Evolutionary conservation across 2,329 filamentous ascomycete genomes (phyloP), one percentile per base, ranked within the genome.

Genomic region (Colletotrichum graminicola): DNA sequence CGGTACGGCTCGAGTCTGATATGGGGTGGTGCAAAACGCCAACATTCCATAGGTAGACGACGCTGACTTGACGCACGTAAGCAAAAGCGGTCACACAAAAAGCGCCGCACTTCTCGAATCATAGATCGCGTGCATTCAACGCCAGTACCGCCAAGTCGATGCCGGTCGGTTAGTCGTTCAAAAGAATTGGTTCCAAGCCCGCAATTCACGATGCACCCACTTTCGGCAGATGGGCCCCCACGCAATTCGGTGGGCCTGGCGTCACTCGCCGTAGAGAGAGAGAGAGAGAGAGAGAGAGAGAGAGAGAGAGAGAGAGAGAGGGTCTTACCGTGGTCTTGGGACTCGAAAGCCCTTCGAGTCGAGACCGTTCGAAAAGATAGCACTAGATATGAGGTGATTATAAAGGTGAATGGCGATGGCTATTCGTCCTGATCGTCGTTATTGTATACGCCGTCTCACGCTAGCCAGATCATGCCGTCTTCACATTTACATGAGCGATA

Each of bases 261-360:
- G 61, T 54, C 41, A 26, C 54, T 41, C 57, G 51, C 26, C 67
- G 56, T 41, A 36, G 21, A 55, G 45, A 54, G 26, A 52, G 29
- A 36, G 41, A 61, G 62, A 21, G 29, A 45, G 39, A 8, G 12
- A n/a, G n/a, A n/a, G n/a, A n/a, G n/a, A n/a, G n/a, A n/a, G n/a
- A n/a, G n/a, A n/a, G n/a, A n/a, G n/a, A n/a, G n/a, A n/a, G n/a
- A 36, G 21, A 55, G 45, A 54, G 14, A 14, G 14, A 14, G 32
- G 56, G 29, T 39, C 56, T 55, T 67, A 67, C 67, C 63, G 43
- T 43, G 34, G 51, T 18, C 41, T 52, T 57, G 67, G 67, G 63
- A 62, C 18, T n/a, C 34, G 5, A 10, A 41, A 29, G 18, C 43
- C 51, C 62, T 34, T 18, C 45, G 18, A 32, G 47, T 11, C 10